phyloP scores from a whole-genome alignment of 202 grass and related monocot species.

The Setaria viridis region DNA sequence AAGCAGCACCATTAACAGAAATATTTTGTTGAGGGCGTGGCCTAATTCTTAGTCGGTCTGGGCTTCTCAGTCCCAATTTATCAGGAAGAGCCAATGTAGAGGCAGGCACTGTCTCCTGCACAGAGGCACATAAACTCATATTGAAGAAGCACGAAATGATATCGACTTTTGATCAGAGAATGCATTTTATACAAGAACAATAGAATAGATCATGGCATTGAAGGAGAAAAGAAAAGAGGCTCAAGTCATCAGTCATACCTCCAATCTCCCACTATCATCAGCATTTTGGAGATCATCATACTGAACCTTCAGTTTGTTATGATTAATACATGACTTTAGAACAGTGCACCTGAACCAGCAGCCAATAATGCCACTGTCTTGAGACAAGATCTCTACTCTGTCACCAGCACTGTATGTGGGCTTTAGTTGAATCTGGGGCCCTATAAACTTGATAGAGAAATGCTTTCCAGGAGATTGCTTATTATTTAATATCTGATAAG shows the following conservation, averaged over 20 bases:
- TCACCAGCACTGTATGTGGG: conserved; percentile 72
- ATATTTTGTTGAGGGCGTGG: conserved; percentile 62
- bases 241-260: conserved; percentile 59
- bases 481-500: conserved; percentile 58
- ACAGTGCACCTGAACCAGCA: conserved; percentile 99
- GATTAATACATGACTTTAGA: conserved; percentile 66
- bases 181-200: conserved; percentile 1
- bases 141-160: conserved; percentile 22
- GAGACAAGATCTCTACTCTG: conserved; percentile 89
- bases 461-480: conserved; percentile 50
- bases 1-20: conserved; percentile 47
- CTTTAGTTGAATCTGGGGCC: conserved; percentile 57
- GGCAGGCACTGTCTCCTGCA: conserved; percentile 80
- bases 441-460: conserved; percentile 60
- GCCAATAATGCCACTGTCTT: conserved; percentile 94
- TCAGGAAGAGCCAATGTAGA: conserved; percentile 82
- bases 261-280: conserved; percentile 79
- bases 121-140: conserved; percentile 30
- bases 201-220: conserved; percentile 12
- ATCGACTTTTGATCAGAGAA: conserved; percentile 10
- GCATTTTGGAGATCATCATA: conserved; percentile 91
- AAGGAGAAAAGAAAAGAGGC: background rate
- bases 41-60: conserved; percentile 68
- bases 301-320: conserved; percentile 87
- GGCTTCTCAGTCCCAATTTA: conserved; percentile 75